Evolutionary conservation across 192 early-diverging fungal species (phyloP).

Genomic region (Backusella macrospora): DNA sequence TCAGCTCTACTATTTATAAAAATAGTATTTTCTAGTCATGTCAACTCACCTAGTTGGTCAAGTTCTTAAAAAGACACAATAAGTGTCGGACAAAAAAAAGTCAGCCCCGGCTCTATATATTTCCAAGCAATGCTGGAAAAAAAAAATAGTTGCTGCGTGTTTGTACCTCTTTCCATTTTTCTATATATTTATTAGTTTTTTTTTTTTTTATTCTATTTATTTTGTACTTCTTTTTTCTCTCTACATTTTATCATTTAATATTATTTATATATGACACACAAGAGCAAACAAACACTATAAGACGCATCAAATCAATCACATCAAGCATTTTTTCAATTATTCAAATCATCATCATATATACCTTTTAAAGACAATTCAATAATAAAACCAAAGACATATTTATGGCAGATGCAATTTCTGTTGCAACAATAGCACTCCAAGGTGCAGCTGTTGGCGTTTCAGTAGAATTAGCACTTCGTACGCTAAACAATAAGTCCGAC

Average conservation of each 20-base stretch:
- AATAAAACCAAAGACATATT: background rate
- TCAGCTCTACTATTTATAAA: background rate
- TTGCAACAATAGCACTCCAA: conserved; percentile 18
- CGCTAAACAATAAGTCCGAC: conserved; percentile 12
- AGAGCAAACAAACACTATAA: background rate
- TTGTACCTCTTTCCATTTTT: conserved; percentile 13
- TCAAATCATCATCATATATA: too few species aligned
- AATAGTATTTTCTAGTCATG: conserved; percentile 6
- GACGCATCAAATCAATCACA: too few species aligned
- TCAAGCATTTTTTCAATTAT: too few species aligned
- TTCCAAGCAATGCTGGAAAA: background rate
- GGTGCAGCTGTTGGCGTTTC: conserved; percentile 14
- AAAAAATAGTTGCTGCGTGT: background rate
- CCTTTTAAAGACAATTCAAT: too few species aligned
- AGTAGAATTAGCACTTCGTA: conserved; percentile 1
- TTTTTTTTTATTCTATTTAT: background rate
- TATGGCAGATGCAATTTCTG: conserved; percentile 13
- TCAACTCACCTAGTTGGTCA: background rate
- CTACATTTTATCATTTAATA: background rate
- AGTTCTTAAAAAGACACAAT: conserved; percentile 6
- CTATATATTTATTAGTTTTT: background rate
- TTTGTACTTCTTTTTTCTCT: background rate
- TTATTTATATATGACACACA: too few species aligned
- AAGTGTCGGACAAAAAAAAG: background rate
- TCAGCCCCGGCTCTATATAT: background rate